Conservation (phyloP, 73 alveolate genomes). For the Tetrahymena malaccensis region DNA sequence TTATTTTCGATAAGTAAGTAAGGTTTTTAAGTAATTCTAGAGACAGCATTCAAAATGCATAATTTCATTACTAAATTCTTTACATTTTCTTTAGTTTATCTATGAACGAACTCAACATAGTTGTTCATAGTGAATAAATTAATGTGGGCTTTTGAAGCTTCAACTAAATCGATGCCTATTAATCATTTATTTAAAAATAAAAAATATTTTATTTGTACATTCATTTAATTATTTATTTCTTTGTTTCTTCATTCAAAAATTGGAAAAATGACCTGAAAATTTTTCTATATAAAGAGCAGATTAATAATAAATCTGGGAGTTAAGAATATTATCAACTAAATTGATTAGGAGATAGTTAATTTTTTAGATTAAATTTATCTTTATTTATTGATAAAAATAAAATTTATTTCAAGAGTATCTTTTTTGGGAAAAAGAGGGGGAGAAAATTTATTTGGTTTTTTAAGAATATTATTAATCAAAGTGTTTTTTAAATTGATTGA, state of each 20-base stretch:
- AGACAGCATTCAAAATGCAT: background rate
- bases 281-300: no score
- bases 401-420: background rate
- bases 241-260: no score
- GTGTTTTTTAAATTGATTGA: background rate
- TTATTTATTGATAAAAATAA: no score
- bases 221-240: no score
- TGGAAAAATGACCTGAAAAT: no score
- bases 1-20: background rate
- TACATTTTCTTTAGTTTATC: background rate
- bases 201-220: background rate
- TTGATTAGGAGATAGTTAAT: background rate
- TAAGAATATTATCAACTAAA: background rate
- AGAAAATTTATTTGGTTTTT: background rate
- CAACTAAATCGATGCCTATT: background rate
- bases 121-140: background rate
- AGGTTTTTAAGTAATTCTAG: background rate
- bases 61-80: background rate
- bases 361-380: background rate
- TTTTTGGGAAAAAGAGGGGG: background rate
- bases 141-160: background rate
- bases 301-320: background rate
- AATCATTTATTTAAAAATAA: background rate
- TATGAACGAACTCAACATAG: background rate
- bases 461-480: background rate